Evolutionary conservation across 169 alveolate genomes (phyloP).

Genomic region (Cryptosporidium sp.): DNA sequence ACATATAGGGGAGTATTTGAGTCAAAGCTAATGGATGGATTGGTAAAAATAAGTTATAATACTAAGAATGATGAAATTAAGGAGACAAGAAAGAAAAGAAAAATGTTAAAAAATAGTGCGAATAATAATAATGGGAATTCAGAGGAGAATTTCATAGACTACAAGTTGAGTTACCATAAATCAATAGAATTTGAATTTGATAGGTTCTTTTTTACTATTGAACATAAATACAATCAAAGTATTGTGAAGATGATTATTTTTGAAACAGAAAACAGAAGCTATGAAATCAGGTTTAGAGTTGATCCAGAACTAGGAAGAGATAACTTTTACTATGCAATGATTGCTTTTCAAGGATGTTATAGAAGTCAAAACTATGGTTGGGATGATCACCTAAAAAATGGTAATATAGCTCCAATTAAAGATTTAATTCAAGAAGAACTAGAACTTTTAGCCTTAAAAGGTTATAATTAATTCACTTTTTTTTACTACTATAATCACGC

Average conservation of each 20-base stretch:
- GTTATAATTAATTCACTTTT: conserved; percentile 7
- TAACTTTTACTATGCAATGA: conserved; percentile 33
- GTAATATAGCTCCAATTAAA: conserved; percentile 26
- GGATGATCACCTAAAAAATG: conserved; percentile 41
- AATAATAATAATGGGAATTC: neutral
- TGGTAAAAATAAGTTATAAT: conserved; percentile 30
- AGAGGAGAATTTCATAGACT: neutral
- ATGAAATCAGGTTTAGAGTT: conserved; percentile 56
- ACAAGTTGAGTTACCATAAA: conserved; percentile 21
- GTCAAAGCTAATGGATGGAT: conserved; percentile 49
- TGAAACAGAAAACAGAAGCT: conserved; percentile 35
- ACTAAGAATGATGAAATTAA: conserved; percentile 33
- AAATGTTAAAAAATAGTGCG: neutral
- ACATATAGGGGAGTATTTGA: conserved; percentile 29
- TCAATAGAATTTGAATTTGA: conserved; percentile 23
- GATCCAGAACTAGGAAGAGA: conserved; percentile 74
- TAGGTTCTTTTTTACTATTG: conserved; percentile 21
- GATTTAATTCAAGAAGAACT: conserved; percentile 48
- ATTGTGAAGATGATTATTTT: conserved; percentile 51
- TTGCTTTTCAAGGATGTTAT: conserved; percentile 56
- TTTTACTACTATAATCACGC: neutral
- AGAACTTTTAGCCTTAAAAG: conserved; percentile 36
- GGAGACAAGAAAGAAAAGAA: conserved; percentile 3
- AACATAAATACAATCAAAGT: conserved; percentile 8
- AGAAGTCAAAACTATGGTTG: conserved; percentile 30